Evolutionary conservation across 2,329 filamentous ascomycete genomes (phyloP).

Genomic region (Talaromyces funiculosus): DNA sequence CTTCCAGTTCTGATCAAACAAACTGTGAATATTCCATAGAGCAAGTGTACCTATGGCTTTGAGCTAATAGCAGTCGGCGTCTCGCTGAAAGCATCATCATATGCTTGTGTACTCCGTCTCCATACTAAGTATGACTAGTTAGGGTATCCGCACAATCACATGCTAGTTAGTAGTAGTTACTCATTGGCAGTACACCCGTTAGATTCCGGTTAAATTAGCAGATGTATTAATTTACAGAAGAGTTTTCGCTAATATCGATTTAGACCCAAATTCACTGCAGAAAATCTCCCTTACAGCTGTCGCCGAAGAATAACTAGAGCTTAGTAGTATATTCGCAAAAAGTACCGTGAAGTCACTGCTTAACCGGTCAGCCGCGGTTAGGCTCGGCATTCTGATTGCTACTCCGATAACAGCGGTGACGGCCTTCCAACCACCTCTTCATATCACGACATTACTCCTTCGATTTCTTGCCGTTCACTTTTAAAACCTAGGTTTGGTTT

Average conservation of each 20-base stretch:
- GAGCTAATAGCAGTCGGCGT: no score
- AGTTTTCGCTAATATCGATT: background rate
- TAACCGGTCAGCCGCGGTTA: slow-evolving; percentile 14
- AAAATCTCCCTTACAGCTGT: background rate
- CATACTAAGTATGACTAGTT: background rate
- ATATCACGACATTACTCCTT: background rate
- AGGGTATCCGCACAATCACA: background rate
- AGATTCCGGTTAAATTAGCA: background rate
- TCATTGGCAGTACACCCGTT: slow-evolving; percentile 10
- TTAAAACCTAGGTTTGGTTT: background rate
- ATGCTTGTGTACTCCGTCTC: background rate
- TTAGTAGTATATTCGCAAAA: background rate
- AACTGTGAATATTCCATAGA: no score
- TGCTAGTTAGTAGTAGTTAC: background rate
- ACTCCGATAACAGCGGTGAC: background rate
- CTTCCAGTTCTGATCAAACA: no score
- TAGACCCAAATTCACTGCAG: no score
- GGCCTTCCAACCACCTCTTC: background rate
- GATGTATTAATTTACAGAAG: background rate
- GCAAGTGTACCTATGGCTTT: no score
- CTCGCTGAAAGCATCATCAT: background rate
- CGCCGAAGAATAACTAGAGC: background rate
- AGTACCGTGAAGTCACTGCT: no score
- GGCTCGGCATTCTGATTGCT: slow-evolving; percentile 4
- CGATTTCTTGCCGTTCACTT: background rate